phyloP scores from a whole-genome alignment of 208 protist species.

The Acanthamoeba divionensis region DNA sequence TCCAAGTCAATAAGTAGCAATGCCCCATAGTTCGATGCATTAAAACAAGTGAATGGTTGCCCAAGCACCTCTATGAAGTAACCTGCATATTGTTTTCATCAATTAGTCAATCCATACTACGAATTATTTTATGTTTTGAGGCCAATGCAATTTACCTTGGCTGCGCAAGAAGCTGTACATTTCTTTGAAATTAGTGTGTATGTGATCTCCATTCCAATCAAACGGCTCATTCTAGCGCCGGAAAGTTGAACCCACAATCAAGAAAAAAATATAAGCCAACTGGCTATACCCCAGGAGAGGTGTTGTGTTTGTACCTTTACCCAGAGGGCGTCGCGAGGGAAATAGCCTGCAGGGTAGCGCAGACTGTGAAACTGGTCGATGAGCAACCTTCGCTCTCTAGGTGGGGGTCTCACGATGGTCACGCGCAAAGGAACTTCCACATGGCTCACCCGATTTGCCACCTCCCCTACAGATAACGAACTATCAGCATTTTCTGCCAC shows the following conservation, averaged over 20 bases:
- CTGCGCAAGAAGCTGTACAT: slow-evolving; percentile 78
- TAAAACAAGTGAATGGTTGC: slow-evolving; percentile 80
- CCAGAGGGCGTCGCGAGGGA: slow-evolving; percentile 89
- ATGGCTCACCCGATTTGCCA: neutral
- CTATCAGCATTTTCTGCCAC: neutral
- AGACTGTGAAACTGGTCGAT: slow-evolving; percentile 93
- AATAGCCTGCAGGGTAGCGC: slow-evolving; percentile 90
- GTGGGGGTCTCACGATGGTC: slow-evolving; percentile 79
- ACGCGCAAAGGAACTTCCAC: slow-evolving; percentile 45
- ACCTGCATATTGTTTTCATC: no score
- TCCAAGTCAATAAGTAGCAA: slow-evolving; percentile 89
- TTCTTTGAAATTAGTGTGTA: slow-evolving; percentile 91
- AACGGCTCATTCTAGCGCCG: slow-evolving; percentile 78
- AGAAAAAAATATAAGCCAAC: no score
- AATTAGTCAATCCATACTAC: no score
- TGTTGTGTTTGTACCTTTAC: slow-evolving; percentile 29
- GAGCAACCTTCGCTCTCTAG: slow-evolving; percentile 84
- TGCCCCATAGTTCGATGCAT: slow-evolving; percentile 82
- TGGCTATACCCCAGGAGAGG: neutral
- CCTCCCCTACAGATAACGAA: slow-evolving; percentile 1
- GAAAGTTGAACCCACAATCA: neutral
- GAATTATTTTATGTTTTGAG: neutral
- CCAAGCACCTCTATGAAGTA: slow-evolving; percentile 83
- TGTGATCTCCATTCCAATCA: slow-evolving; percentile 93
- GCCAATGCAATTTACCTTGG: neutral